Percentiles rank a stretch among this genome's conserved stretches.
Evolutionary conservation across 129 eudicot genomes (phyloP).

Genomic region (Daucus carota): DNA sequence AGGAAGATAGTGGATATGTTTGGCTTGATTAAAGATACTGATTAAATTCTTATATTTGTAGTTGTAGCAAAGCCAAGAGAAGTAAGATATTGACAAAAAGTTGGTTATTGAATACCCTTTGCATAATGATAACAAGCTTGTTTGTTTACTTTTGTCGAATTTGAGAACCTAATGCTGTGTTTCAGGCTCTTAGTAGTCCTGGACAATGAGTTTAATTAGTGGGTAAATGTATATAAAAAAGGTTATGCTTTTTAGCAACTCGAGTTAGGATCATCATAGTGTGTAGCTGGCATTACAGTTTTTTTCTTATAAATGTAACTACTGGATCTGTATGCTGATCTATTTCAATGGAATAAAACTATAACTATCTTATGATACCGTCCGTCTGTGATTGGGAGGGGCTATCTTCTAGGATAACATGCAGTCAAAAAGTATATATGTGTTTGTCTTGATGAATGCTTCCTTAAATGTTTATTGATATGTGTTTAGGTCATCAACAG

Average conservation of each 20-base stretch:
- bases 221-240: background rate
- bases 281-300: background rate
- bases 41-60: background rate
- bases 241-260: background rate
- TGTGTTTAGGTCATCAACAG: constrained; percentile 15
- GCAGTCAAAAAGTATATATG: background rate
- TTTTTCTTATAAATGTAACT: background rate
- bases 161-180: background rate
- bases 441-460: background rate
- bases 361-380: background rate
- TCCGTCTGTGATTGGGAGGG: background rate
- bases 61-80: background rate
- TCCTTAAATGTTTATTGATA: background rate
- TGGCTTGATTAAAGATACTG: background rate
- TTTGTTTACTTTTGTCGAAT: background rate
- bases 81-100: background rate
- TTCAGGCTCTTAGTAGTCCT: background rate
- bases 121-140: background rate
- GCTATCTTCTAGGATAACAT: background rate
- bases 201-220: background rate
- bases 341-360: background rate
- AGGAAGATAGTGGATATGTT: no score
- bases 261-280: background rate
- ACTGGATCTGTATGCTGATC: background rate
- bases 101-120: background rate